Conservation (phyloP, 805 yeast genomes). For the Teunomyces pallodes region DNA sequence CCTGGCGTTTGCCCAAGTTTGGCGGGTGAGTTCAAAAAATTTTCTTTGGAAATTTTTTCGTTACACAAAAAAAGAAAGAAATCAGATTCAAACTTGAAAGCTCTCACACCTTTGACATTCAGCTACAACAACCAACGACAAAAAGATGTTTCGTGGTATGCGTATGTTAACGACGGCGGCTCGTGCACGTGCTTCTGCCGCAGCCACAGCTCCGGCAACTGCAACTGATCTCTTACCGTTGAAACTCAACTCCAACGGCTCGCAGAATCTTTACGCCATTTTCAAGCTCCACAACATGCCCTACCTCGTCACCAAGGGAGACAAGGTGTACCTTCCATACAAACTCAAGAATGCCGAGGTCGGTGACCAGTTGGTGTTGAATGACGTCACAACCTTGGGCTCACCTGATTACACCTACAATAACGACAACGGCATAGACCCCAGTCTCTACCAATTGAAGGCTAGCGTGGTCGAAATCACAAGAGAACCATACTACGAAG, state of each 20-base stretch:
- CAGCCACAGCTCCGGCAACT: slow-evolving; percentile 1
- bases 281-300: slow-evolving; percentile 80
- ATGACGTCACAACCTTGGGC: slow-evolving; percentile 78
- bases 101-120: too few species aligned
- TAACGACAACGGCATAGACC: slow-evolving; percentile 41
- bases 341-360: slow-evolving; percentile 71
- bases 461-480: slow-evolving; percentile 89
- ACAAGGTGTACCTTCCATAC: slow-evolving; percentile 75
- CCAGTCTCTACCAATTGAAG: slow-evolving; percentile 57
- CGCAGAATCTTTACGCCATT: slow-evolving; percentile 68
- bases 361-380: slow-evolving; percentile 77
- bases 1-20: background rate
- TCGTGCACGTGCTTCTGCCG: background rate
- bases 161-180: background rate
- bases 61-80: background rate
- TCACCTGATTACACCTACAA: slow-evolving; percentile 72
- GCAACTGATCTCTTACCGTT: slow-evolving; percentile 39
- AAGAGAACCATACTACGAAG: slow-evolving; percentile 65
- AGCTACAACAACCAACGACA: background rate
- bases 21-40: background rate
- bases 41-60: slow-evolving; percentile 1
- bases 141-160: background rate
- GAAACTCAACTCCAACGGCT: slow-evolving; percentile 58
- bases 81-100: background rate
- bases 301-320: slow-evolving; percentile 89